Evolutionary conservation across 345 rosid species (phyloP).

Genomic region (Syzygium oleosum): DNA sequence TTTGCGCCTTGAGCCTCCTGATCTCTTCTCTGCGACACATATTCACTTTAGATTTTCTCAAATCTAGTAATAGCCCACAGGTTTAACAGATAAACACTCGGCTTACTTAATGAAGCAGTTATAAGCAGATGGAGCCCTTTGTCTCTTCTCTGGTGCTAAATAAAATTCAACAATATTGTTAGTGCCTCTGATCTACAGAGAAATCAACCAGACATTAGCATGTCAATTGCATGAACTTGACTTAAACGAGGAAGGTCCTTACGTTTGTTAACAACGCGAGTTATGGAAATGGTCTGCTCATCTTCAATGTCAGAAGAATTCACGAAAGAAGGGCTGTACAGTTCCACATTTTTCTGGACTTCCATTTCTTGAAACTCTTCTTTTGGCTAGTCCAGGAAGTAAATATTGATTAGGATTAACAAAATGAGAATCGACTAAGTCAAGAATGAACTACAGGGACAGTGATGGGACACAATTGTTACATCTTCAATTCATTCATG

Average conservation of each 20-base stretch:
- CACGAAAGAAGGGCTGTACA: slow-evolving; percentile 32
- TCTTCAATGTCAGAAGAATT: slow-evolving; percentile 66
- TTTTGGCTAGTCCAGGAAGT: slow-evolving; percentile 20
- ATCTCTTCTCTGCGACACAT: slow-evolving; percentile 78
- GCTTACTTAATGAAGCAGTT: slow-evolving; percentile 91
- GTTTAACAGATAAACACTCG: background rate
- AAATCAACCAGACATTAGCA: background rate
- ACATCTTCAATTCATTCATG: background rate
- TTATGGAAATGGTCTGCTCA: slow-evolving; percentile 34
- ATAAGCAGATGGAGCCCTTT: slow-evolving; percentile 95
- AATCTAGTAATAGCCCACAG: background rate
- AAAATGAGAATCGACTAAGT: background rate
- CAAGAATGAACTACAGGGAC: background rate
- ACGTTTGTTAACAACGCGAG: slow-evolving; percentile 85
- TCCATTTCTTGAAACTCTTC: slow-evolving; percentile 27
- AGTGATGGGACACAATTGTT: background rate
- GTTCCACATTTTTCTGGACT: slow-evolving; percentile 19
- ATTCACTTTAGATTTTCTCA: background rate
- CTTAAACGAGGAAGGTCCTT: slow-evolving; percentile 4
- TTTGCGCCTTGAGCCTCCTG: slow-evolving; percentile 82
- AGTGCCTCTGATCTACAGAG: background rate
- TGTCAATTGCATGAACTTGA: background rate
- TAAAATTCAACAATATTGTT: background rate
- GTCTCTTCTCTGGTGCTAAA: slow-evolving; percentile 95
- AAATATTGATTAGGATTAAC: background rate